Percentiles rank a stretch among this genome's conserved stretches.
Evolutionary conservation across 805 yeast species (phyloP).

Genomic region (Metschnikowia kofuensis): DNA sequence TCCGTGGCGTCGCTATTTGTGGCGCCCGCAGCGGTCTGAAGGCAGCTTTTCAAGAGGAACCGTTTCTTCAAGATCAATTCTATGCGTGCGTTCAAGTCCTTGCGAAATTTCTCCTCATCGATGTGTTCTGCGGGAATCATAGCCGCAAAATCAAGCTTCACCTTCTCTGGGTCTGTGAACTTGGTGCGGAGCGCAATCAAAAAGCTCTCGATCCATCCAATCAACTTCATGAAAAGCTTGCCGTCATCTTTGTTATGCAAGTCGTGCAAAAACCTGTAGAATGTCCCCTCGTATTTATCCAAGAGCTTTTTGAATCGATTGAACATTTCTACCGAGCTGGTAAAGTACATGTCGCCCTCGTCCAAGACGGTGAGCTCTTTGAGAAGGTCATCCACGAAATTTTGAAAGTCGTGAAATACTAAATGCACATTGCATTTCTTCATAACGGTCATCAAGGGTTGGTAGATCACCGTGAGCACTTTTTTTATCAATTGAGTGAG

Average conservation of each 20-base stretch:
- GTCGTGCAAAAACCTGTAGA: slow-evolving; percentile 75
- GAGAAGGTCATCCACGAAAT: slow-evolving; percentile 52
- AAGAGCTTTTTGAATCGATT: slow-evolving; percentile 62
- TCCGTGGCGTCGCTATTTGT: background rate
- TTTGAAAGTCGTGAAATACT: slow-evolving; percentile 46
- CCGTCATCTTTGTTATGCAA: slow-evolving; percentile 76
- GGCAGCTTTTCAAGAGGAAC: slow-evolving; percentile 33
- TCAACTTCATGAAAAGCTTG: slow-evolving; percentile 66
- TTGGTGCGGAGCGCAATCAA: slow-evolving; percentile 63
- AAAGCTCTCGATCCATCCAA: slow-evolving; percentile 71
- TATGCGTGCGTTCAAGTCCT: slow-evolving; percentile 42
- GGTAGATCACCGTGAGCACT: slow-evolving; percentile 66
- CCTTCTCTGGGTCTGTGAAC: slow-evolving; percentile 38
- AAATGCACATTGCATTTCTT: slow-evolving; percentile 62
- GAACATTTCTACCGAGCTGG: slow-evolving; percentile 58
- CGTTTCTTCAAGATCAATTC: slow-evolving; percentile 37
- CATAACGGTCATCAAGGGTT: slow-evolving; percentile 69
- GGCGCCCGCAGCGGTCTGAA: slow-evolving; percentile 15
- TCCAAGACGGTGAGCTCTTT: slow-evolving; percentile 60
- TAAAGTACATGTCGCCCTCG: slow-evolving; percentile 49
- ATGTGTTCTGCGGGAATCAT: slow-evolving; percentile 20
- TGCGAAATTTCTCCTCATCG: slow-evolving; percentile 30
- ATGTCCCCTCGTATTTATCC: slow-evolving; percentile 66
- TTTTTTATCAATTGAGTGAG: slow-evolving; percentile 73
- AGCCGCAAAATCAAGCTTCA: slow-evolving; percentile 43